Evolutionary conservation across 2,329 filamentous ascomycete genomes (phyloP).

Genomic region (Xylaria sp.): DNA sequence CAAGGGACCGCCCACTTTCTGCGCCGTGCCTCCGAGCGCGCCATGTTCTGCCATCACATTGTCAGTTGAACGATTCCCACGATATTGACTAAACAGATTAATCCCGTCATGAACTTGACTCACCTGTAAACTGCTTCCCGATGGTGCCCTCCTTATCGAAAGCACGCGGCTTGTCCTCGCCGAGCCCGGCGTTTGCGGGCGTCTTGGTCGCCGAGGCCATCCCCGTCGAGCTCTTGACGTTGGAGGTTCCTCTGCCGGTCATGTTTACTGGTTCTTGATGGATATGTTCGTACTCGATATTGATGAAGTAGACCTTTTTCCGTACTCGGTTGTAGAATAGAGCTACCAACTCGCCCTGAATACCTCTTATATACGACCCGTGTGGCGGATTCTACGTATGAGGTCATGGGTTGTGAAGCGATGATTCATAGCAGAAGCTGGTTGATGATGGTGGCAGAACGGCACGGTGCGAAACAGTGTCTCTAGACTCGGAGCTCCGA

Average conservation of each 20-base stretch:
- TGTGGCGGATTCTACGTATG: no score
- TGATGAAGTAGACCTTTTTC: no score
- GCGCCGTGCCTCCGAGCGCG: constrained; percentile 44
- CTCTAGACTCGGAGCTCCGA: no score
- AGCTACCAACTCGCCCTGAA: no score
- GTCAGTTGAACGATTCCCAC: no score
- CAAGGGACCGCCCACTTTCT: constrained; percentile 47
- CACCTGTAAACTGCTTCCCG: constrained; percentile 52
- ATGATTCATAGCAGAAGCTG: no score
- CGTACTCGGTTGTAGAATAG: no score
- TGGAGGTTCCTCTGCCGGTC: constrained; percentile 31
- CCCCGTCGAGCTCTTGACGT: constrained; percentile 28
- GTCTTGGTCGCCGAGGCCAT: constrained; percentile 28
- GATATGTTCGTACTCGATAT: not conserved
- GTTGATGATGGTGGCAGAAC: no score
- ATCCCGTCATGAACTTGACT: not conserved
- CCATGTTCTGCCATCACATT: constrained; percentile 36
- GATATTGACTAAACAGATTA: no score
- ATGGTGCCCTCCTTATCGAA: constrained; percentile 47
- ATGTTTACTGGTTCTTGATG: constrained; percentile 13
- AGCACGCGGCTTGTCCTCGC: constrained; percentile 35
- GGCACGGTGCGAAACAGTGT: no score
- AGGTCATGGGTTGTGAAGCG: no score
- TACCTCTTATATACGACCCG: not conserved
- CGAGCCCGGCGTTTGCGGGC: constrained; percentile 30